Percentiles rank a stretch among this genome's conserved stretches.
Conservation (phyloP, 345 rosid genomes). For the Acer saccharum region DNA sequence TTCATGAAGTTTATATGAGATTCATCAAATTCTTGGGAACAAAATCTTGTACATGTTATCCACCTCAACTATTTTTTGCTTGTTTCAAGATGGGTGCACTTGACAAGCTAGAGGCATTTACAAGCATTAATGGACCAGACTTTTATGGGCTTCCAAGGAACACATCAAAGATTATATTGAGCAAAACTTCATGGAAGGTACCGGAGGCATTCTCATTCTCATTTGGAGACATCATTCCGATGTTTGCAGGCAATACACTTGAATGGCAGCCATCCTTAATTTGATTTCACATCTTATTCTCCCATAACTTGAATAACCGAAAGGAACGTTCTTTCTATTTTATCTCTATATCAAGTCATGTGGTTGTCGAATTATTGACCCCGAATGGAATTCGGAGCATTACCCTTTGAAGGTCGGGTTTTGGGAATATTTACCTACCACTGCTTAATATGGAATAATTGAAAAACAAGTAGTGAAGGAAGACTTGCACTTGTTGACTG, state of each 20-base stretch:
- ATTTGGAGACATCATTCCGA: slow-evolving; percentile 79
- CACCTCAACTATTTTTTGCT: background rate
- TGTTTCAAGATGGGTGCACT: slow-evolving; percentile 77
- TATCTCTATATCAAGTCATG: background rate
- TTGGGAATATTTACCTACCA: too few species aligned
- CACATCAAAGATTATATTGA: slow-evolving; percentile 66
- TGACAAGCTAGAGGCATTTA: slow-evolving; percentile 90
- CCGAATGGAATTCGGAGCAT: background rate
- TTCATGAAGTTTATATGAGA: background rate
- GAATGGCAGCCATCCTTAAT: slow-evolving; percentile 52
- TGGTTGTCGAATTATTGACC: background rate
- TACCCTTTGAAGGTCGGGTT: background rate
- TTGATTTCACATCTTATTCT: slow-evolving; percentile 14
- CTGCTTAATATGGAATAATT: too few species aligned
- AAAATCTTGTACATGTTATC: background rate
- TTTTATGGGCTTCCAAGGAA: slow-evolving; percentile 94
- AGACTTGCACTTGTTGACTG: background rate
- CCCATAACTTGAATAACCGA: background rate
- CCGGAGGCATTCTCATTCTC: slow-evolving; percentile 67
- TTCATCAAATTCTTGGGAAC: too few species aligned
- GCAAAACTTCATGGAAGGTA: slow-evolving; percentile 71
- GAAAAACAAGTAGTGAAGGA: too few species aligned
- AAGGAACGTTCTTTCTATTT: background rate
- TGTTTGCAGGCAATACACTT: slow-evolving; percentile 86
- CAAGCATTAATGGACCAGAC: slow-evolving; percentile 94